Percentiles rank a stretch among this genome's conserved stretches.
These are phyloP conservation scores for Flaveria bidentis DNA, from an alignment of 129 eudicot genomes.

Conservation along the genomic window DNA sequence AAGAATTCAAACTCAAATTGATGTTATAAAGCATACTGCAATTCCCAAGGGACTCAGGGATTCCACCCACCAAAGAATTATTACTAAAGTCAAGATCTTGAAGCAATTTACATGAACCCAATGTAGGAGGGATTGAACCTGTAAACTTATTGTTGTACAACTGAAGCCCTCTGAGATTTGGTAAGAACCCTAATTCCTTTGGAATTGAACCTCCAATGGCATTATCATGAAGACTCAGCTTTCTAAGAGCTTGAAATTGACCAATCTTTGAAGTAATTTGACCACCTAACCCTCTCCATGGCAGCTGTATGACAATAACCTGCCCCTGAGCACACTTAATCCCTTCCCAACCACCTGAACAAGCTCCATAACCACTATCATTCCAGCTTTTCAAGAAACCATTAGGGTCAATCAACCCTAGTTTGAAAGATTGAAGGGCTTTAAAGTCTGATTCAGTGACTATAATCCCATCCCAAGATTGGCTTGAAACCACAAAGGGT, in stretches of 20 bases:
- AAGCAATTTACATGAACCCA: slow-evolving; percentile 70
- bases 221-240: slow-evolving; percentile 89
- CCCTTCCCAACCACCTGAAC: slow-evolving; percentile 91
- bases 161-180: slow-evolving; percentile 84
- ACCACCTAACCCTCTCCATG: slow-evolving; percentile 86
- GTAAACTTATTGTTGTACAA: slow-evolving; percentile 66
- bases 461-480: slow-evolving; percentile 76
- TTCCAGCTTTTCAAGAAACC: slow-evolving; percentile 89
- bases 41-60: slow-evolving; percentile 64
- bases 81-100: slow-evolving; percentile 80
- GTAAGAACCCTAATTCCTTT: slow-evolving; percentile 63
- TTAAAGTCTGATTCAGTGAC: slow-evolving; percentile 66
- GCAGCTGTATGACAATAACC: slow-evolving; percentile 89
- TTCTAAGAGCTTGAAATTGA: slow-evolving; percentile 81
- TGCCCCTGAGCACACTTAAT: slow-evolving; percentile 95
- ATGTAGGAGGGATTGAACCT: slow-evolving; percentile 79
- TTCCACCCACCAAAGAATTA: slow-evolving; percentile 64
- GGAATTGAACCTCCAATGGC: slow-evolving; percentile 71
- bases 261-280: slow-evolving; percentile 64
- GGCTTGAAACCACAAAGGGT: slow-evolving; percentile 46
- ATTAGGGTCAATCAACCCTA: slow-evolving; percentile 62
- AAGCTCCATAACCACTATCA: slow-evolving; percentile 82
- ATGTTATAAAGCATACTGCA: slow-evolving; percentile 64
- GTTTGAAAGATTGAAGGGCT: slow-evolving; percentile 78
- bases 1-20: slow-evolving; percentile 65